A percentile compares a stretch with the other conserved stretches of the same genome.
phyloP scores from a whole-genome alignment of 305 asterid species.

The Ajuga reptans region DNA sequence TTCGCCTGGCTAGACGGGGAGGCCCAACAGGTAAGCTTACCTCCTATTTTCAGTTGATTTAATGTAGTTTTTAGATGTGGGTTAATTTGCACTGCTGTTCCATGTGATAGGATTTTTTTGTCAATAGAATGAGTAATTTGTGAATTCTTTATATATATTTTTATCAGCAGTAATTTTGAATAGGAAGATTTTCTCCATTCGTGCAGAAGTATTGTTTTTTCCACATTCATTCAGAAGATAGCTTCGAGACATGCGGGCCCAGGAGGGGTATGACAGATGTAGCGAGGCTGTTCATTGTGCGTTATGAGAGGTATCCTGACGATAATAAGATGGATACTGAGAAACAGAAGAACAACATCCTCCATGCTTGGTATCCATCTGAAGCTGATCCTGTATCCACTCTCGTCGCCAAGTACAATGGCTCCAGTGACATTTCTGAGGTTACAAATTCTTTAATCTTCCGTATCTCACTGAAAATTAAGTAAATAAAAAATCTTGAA shows the following conservation, averaged over 20 bases:
- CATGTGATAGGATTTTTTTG: not conserved
- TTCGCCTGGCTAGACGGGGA: constrained; percentile 98
- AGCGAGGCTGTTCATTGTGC: constrained; percentile 65
- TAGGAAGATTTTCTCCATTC: constrained; percentile 20
- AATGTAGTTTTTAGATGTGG: not conserved
- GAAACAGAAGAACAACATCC: constrained; percentile 41
- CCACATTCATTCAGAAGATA: constrained; percentile 74
- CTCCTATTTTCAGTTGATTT: constrained; percentile 14
- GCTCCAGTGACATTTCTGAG: constrained; percentile 65
- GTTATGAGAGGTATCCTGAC: constrained; percentile 54
- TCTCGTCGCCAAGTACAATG: constrained; percentile 91
- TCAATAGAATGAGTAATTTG: too few relatives aligned
- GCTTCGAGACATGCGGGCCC: constrained; percentile 88
- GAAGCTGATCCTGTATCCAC: constrained; percentile 81
- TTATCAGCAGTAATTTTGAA: constrained; percentile 1
- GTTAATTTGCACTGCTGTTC: constrained; percentile 7
- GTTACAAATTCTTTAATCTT: constrained; percentile 26
- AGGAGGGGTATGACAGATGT: constrained; percentile 58
- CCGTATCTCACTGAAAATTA: not conserved
- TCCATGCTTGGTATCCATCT: constrained; percentile 45
- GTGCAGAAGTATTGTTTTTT: constrained; percentile 84
- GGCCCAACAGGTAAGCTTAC: constrained; percentile 60
- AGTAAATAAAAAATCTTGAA: too few relatives aligned
- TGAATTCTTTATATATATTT: too few relatives aligned
- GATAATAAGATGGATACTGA: constrained; percentile 31